Base-by-base conservation (phyloP, 768 basidiomycete genomes). In the Trametes villosa region DNA sequence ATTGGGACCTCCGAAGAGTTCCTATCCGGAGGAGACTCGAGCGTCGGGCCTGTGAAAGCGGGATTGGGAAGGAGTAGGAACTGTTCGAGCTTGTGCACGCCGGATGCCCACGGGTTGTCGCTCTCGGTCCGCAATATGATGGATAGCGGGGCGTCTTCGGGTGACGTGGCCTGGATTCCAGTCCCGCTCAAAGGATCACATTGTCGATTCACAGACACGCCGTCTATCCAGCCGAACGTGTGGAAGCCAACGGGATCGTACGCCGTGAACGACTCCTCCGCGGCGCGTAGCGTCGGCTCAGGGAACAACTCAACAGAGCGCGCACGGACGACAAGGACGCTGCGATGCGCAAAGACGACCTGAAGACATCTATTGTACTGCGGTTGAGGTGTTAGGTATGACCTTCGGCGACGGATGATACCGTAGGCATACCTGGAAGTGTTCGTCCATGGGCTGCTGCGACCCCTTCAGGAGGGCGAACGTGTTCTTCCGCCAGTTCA, bases 221-320 rank as follows among this genome's bases (percentile, higher is more conserved):
- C 83, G 53, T 89, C 88, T 15, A 87, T 80, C 87, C 87, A 89
- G 17, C 87, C 87, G 64, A 87, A 88, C 3, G 83, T 82, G 63
- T 83, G 79, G 2, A 65, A 67, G 1, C 78, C 80, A 38, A 78
- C 68, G 0, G 81, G 75, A 1, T 66, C 53, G 54, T 82, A 78
- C 0, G 74, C 57, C 4, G 59, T 53, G 4, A 69, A 66, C 4
- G 52, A 55, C 31, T 65, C 51, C 12, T 69, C 46, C 0, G 67
- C 29, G 26, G 65, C 36, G 9, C 59, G 62, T 29, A 87, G 76
- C 2, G 57, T 63, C 0, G 86, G 86, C 15, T 76, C 71, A 1
- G 77, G 75, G 59, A 88, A 89, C 9, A 87, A 74, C 57, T 83
- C 77, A 4, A 88, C 72, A 0, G 85, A 85, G 12, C 81, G 82